Evolutionary conservation across 2,329 filamentous ascomycete species (phyloP), one percentile per base, ranked within the genome.

Genomic region (Microdochium nivale): DNA sequence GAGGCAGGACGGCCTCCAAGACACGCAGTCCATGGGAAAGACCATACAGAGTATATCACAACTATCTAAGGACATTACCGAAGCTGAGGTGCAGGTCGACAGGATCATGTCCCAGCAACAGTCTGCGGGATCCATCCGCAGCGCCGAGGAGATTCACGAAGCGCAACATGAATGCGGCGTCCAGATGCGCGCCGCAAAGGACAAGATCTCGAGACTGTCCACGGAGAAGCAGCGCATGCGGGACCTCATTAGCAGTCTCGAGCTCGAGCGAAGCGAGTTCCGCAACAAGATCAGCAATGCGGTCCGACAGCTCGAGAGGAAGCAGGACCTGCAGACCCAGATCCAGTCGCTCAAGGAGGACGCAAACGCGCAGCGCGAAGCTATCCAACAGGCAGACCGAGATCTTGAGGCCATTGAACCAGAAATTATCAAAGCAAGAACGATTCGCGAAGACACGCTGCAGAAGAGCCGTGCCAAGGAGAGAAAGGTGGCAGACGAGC

Each of bases 131-230:
- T 67, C 77, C 10, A 79, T 81, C 14, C 82, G 88, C 55, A 88
- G 87, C 27, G 78, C 90, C 7, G 88, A 95, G 51, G 88, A 94
- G 58, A 90, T 97, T 50, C 87, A 94, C 59, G 84, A 88, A 50
- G 81, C 90, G 48, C 81, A 90, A 55, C 81, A 82, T 48, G 70
- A 73, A 19, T 77, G 85, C 52, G 79, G 79, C 21, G 88, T 90
- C 54, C 82, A 88, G 62, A 77, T 83, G 57, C 81, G 85, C 51
- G 70, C 71, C 23, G 70, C 83, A 25, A 90, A 88, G 62, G 74
- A 74, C 43, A 78, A 75, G 44, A 76, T 92, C 13, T 69, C 78
- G 7, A 87, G 87, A 59, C 69, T 95, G 30, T 80, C 77, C 1
- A 72, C 70, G 13, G 88, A 94, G 32, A 84, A 81, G 58, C 88